Evolutionary conservation across 768 basidiomycete genomes (phyloP).

Genomic region (Tricholoma matsutake): DNA sequence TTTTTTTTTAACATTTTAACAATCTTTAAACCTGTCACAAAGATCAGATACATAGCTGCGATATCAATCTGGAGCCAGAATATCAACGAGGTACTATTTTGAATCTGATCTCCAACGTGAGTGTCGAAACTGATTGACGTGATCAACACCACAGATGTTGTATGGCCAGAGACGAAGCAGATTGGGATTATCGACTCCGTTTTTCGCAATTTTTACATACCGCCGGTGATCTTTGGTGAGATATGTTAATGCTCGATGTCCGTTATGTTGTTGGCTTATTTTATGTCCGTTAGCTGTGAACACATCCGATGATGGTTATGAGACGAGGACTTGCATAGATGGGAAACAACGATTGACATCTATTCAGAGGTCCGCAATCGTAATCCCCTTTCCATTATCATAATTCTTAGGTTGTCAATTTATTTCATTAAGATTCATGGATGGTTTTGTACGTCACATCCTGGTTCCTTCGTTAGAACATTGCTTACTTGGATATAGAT

Average conservation of each 20-base stretch:
- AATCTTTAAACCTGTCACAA: neutral
- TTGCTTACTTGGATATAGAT: slow-evolving; percentile 2
- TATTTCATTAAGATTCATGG: slow-evolving; percentile 14
- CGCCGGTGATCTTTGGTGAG: slow-evolving; percentile 71
- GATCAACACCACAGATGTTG: slow-evolving; percentile 50
- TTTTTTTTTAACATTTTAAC: too few species aligned
- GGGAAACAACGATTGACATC: slow-evolving; percentile 71
- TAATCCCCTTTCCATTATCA: neutral
- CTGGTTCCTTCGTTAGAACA: neutral
- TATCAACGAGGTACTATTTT: slow-evolving; percentile 62
- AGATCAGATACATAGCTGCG: slow-evolving; percentile 65
- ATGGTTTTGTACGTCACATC: slow-evolving; percentile 15
- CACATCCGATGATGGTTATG: slow-evolving; percentile 56
- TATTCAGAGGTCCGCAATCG: slow-evolving; percentile 51
- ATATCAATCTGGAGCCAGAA: slow-evolving; percentile 72
- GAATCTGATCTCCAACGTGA: neutral
- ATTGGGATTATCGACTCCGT: slow-evolving; percentile 74
- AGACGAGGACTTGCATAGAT: slow-evolving; percentile 42
- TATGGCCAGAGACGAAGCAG: slow-evolving; percentile 78
- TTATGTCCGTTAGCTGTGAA: slow-evolving; percentile 39
- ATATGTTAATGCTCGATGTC: neutral
- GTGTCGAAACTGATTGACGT: neutral
- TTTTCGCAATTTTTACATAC: slow-evolving; percentile 75
- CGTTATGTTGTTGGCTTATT: neutral
- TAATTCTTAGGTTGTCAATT: neutral